Evolutionary conservation across 2,329 filamentous ascomycete species (phyloP).

Genomic region (Ascochyta viciae-villosae): DNA sequence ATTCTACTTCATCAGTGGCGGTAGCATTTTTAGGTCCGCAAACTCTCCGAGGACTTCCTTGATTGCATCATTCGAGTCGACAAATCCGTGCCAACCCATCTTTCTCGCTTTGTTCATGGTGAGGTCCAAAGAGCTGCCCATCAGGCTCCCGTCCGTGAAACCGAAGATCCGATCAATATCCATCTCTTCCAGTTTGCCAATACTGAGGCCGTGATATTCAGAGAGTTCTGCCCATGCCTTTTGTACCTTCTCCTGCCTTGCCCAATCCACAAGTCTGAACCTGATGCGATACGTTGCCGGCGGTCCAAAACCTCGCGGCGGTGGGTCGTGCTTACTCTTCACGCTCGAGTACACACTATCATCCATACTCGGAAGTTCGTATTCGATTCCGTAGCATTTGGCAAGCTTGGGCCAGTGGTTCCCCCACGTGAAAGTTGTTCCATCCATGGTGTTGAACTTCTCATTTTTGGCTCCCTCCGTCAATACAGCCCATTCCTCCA

Average conservation of each 20-base stretch:
- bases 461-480: slow-evolving; percentile 52
- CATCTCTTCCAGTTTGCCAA: slow-evolving; percentile 50
- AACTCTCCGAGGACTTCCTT: slow-evolving; percentile 53
- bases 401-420: slow-evolving; percentile 58
- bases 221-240: slow-evolving; percentile 57
- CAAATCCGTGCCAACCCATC: slow-evolving; percentile 57
- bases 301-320: slow-evolving; percentile 53
- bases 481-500: slow-evolving; percentile 61
- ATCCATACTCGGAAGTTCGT: slow-evolving; percentile 39
- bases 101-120: slow-evolving; percentile 56
- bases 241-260: slow-evolving; percentile 51
- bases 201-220: slow-evolving; percentile 50
- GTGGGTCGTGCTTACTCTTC: slow-evolving; percentile 35
- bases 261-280: slow-evolving; percentile 57
- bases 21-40: slow-evolving; percentile 54
- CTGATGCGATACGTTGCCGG: slow-evolving; percentile 47
- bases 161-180: slow-evolving; percentile 56
- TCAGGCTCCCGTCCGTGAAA: slow-evolving; percentile 54
- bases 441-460: slow-evolving; percentile 60
- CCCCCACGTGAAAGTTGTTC: slow-evolving; percentile 55
- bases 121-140: slow-evolving; percentile 36
- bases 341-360: slow-evolving; percentile 18
- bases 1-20: slow-evolving; percentile 24
- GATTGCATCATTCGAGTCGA: slow-evolving; percentile 55
- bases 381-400: slow-evolving; percentile 53